phyloP scores from a whole-genome alignment of 192 early-diverging fungal species.

The Haplosporangium gracile region DNA sequence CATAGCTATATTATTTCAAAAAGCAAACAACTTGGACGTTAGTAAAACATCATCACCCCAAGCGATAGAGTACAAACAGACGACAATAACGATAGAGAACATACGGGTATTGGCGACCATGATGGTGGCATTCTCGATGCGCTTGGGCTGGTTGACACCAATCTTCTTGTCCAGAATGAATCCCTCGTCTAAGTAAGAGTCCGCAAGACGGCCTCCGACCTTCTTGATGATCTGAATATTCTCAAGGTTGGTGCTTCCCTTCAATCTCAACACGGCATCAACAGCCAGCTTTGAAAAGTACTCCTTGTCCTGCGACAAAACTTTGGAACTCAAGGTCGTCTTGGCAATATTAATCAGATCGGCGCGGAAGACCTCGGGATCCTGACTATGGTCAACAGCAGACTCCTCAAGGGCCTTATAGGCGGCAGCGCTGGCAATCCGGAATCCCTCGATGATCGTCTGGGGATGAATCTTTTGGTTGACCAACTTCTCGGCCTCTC shows the following conservation, averaged over 20 bases:
- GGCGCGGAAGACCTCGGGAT: slow-evolving; percentile 78
- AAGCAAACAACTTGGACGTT: not conserved
- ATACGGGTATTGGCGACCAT: slow-evolving; percentile 96
- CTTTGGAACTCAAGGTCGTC: slow-evolving; percentile 96
- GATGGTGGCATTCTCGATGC: slow-evolving; percentile 94
- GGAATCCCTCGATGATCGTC: slow-evolving; percentile 95
- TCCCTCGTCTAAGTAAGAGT: slow-evolving; percentile 95
- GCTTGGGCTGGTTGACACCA: slow-evolving; percentile 96
- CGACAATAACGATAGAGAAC: not conserved
- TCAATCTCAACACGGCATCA: slow-evolving; percentile 95
- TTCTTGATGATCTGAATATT: slow-evolving; percentile 99
- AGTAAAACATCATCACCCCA: too few relatives aligned
- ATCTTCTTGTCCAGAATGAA: slow-evolving; percentile 99
- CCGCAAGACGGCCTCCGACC: slow-evolving; percentile 90
- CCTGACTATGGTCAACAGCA: slow-evolving; percentile 80
- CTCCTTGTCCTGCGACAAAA: slow-evolving; percentile 95
- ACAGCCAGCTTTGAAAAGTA: slow-evolving; percentile 95
- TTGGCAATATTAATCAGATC: slow-evolving; percentile 97
- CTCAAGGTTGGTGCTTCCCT: slow-evolving; percentile 96
- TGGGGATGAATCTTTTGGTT: slow-evolving; percentile 96
- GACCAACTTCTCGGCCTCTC: slow-evolving; percentile 92
- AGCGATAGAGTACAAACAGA: too few relatives aligned
- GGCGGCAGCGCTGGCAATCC: slow-evolving; percentile 85
- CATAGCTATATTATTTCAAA: slow-evolving; percentile 76
- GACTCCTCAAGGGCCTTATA: slow-evolving; percentile 82